phyloP scores from a whole-genome alignment of 2,329 filamentous ascomycete genomes.

The Apiospora hydei region DNA sequence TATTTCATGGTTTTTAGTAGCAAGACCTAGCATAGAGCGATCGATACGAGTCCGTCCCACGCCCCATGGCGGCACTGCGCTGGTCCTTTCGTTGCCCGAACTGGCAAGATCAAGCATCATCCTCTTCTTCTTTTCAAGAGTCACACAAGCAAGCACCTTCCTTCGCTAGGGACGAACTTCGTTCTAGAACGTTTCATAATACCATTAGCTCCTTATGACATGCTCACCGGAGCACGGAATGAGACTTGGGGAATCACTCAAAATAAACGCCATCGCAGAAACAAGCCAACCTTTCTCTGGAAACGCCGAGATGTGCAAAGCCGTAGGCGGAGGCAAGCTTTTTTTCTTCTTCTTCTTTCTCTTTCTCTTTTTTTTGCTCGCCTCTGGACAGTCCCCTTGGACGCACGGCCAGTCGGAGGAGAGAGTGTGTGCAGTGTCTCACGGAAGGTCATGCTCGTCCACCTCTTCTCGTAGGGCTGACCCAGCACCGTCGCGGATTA shows the following conservation, averaged over 20 bases:
- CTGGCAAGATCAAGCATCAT: neutral
- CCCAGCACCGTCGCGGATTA: neutral
- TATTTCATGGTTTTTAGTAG: neutral
- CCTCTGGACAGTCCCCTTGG: neutral
- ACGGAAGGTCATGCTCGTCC: neutral
- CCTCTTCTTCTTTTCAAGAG: neutral
- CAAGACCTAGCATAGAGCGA: slow-evolving; percentile 14
- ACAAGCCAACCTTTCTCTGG: slow-evolving; percentile 19
- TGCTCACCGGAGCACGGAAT: slow-evolving; percentile 16
- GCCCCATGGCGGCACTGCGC: neutral
- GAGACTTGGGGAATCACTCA: slow-evolving; percentile 24
- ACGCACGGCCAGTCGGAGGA: neutral
- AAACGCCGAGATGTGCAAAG: slow-evolving; percentile 25
- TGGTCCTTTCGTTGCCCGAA: neutral
- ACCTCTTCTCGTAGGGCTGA: neutral
- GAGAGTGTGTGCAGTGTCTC: neutral
- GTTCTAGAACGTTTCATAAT: slow-evolving; percentile 21
- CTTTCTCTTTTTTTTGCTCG: neutral
- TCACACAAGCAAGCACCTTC: neutral
- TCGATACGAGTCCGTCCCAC: neutral
- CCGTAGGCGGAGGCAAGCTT: slow-evolving; percentile 7
- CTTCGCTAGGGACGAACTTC: slow-evolving; percentile 10
- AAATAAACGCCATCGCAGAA: slow-evolving; percentile 24
- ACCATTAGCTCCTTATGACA: slow-evolving; percentile 21
- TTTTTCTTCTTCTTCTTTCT: neutral